A percentile compares a stretch with the other conserved stretches of the same genome.
These are phyloP conservation scores for Phytopythium helicoides DNA, from an alignment of 352 stramenopile genomes.

Conservation along the genomic window DNA sequence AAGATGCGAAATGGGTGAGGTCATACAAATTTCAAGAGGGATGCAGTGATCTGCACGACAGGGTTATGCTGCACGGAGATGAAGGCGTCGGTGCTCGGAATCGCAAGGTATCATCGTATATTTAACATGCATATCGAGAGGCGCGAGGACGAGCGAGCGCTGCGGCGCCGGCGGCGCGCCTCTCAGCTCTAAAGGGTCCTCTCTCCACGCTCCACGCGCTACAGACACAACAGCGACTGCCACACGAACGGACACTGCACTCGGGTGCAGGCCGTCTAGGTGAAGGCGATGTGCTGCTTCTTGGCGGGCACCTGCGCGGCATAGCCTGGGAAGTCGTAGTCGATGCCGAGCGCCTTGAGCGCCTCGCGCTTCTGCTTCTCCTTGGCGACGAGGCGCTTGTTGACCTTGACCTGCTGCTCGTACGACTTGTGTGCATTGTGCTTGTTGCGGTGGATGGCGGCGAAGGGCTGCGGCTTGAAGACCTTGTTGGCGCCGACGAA, in stretches of 20 bases:
- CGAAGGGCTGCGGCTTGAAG: slow-evolving; percentile 74
- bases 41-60: too few relatives aligned
- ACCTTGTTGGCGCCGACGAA: slow-evolving; percentile 84
- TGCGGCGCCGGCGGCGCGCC: too few relatives aligned
- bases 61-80: slow-evolving; percentile 5
- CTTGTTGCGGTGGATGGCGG: slow-evolving; percentile 67
- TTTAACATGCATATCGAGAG: slow-evolving; percentile 6
- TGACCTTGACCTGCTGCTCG: slow-evolving; percentile 65
- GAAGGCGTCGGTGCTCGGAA: slow-evolving; percentile 14
- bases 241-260: not conserved
- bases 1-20: too few relatives aligned
- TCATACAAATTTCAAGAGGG: too few relatives aligned
- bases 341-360: slow-evolving; percentile 73
- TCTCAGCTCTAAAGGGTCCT: too few relatives aligned
- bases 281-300: slow-evolving; percentile 78
- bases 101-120: too few relatives aligned
- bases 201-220: not conserved
- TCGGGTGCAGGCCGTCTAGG: slow-evolving; percentile 16
- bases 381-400: slow-evolving; percentile 74
- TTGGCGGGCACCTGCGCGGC: slow-evolving; percentile 61
- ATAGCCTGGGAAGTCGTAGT: slow-evolving; percentile 86
- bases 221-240: slow-evolving; percentile 7
- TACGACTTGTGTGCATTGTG: slow-evolving; percentile 80
- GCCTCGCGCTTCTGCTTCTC: slow-evolving; percentile 78
- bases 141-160: slow-evolving; percentile 5